Conservation (phyloP, 2,329 filamentous ascomycete genomes). For the Nakataea oryzae region DNA sequence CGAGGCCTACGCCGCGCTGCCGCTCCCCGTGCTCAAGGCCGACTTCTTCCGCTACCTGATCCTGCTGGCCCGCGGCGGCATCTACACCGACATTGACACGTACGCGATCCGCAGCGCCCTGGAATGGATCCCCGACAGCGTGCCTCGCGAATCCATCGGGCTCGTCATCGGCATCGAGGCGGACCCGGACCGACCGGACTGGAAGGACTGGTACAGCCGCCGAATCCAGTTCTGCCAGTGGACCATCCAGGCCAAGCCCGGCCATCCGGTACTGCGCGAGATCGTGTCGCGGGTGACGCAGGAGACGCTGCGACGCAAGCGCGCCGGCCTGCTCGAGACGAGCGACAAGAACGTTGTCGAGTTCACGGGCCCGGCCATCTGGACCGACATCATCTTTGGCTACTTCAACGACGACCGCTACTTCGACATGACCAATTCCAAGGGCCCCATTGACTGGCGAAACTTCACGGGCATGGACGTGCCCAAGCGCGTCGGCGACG, state of each 20-base stretch:
- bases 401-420: slow-evolving; percentile 89
- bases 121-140: slow-evolving; percentile 74
- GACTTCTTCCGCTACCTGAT: slow-evolving; percentile 73
- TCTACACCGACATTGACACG: slow-evolving; percentile 91
- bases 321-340: slow-evolving; percentile 48
- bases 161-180: slow-evolving; percentile 93
- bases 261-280: slow-evolving; percentile 83
- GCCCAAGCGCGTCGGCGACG: slow-evolving; percentile 83
- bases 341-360: slow-evolving; percentile 71
- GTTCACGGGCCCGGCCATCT: slow-evolving; percentile 86
- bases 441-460: slow-evolving; percentile 67
- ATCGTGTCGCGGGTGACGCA: slow-evolving; percentile 79
- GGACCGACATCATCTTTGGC: slow-evolving; percentile 85
- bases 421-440: slow-evolving; percentile 67
- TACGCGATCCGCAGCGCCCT: slow-evolving; percentile 70
- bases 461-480: slow-evolving; percentile 83
- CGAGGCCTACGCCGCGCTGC: slow-evolving; percentile 64
- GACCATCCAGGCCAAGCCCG: slow-evolving; percentile 94
- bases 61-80: slow-evolving; percentile 47
- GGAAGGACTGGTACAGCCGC: slow-evolving; percentile 91
- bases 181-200: slow-evolving; percentile 85
- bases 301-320: slow-evolving; percentile 66
- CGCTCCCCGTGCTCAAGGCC: slow-evolving; percentile 65
- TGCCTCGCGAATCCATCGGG: slow-evolving; percentile 70
- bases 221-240: slow-evolving; percentile 98